A percentile compares a stretch with the other conserved stretches of the same genome.
phyloP scores from a whole-genome alignment of 164 flowering plant genomes.

The Nymphaea colorata region DNA sequence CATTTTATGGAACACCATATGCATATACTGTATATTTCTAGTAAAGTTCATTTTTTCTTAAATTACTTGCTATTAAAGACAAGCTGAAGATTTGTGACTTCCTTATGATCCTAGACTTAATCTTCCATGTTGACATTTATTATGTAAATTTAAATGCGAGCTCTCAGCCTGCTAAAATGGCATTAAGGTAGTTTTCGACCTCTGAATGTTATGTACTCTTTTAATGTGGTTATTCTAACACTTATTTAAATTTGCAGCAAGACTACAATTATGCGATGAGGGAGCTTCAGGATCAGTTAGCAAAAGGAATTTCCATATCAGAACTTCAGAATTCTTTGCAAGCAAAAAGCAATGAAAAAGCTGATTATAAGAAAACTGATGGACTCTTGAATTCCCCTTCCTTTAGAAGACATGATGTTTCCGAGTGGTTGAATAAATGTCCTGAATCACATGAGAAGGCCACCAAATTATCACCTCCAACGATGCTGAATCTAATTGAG shows the following conservation, averaged over 20 bases:
- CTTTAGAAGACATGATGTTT: slow-evolving; percentile 19
- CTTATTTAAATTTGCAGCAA: slow-evolving; percentile 16
- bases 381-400: neutral
- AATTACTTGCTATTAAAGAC: no score
- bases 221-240: slow-evolving; percentile 1
- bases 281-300: slow-evolving; percentile 26
- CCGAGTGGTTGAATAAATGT: slow-evolving; percentile 22
- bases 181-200: neutral
- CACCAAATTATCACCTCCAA: slow-evolving; percentile 4
- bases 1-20: no score
- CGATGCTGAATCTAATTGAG: slow-evolving; percentile 23
- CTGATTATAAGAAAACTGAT: slow-evolving; percentile 3
- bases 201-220: neutral
- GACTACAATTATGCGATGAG: slow-evolving; percentile 25
- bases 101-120: no score
- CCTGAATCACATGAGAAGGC: slow-evolving; percentile 7
- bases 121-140: no score
- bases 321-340: slow-evolving; percentile 13
- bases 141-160: no score
- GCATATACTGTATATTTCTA: no score
- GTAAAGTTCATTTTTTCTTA: no score
- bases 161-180: no score
- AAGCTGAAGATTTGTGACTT: no score
- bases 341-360: slow-evolving; percentile 4
- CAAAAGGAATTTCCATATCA: slow-evolving; percentile 22